Percentiles rank a stretch among this genome's conserved stretches.
Conservation (phyloP, 2,329 filamentous ascomycete genomes). For the Pseudogymnoascus sp. region DNA sequence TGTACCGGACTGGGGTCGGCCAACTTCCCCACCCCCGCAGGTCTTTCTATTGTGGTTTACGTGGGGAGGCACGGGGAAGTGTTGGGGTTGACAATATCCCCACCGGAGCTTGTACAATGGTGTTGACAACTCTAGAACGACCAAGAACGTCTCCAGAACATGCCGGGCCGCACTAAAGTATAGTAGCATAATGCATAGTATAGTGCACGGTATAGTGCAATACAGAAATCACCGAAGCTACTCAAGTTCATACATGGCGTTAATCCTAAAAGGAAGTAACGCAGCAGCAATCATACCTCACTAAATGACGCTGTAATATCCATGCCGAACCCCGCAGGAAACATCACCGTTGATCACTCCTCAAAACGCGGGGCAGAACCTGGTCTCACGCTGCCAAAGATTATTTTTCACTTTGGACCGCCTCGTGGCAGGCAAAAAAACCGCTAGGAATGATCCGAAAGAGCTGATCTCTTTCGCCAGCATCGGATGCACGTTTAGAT, state of each 20-base stretch:
- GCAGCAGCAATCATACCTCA: not conserved
- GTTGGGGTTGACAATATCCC: not conserved
- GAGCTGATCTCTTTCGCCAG: not conserved
- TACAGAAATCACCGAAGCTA: not conserved
- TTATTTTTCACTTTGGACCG: not conserved
- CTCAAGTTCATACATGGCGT: not conserved
- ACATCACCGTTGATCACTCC: not conserved
- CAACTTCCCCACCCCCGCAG: conserved; percentile 7
- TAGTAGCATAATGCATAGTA: not conserved
- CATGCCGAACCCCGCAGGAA: conserved; percentile 4
- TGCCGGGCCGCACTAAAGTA: not conserved
- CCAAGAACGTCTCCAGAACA: not conserved
- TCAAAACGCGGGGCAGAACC: conserved; percentile 1
- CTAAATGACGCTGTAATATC: conserved; percentile 7
- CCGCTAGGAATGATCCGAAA: conserved; percentile 2
- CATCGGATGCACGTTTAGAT: conserved; percentile 2
- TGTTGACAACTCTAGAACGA: not conserved
- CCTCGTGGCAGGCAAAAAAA: not conserved
- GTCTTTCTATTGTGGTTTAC: conserved; percentile 2
- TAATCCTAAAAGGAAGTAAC: not conserved
- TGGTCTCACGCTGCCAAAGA: not conserved
- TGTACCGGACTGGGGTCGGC: not conserved
- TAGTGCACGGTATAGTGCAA: not conserved
- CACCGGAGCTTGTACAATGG: not conserved
- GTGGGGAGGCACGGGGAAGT: not conserved